Base-by-base conservation (phyloP, 1,139 yeast genomes). In the Blastobotrys ciferrii region DNA sequence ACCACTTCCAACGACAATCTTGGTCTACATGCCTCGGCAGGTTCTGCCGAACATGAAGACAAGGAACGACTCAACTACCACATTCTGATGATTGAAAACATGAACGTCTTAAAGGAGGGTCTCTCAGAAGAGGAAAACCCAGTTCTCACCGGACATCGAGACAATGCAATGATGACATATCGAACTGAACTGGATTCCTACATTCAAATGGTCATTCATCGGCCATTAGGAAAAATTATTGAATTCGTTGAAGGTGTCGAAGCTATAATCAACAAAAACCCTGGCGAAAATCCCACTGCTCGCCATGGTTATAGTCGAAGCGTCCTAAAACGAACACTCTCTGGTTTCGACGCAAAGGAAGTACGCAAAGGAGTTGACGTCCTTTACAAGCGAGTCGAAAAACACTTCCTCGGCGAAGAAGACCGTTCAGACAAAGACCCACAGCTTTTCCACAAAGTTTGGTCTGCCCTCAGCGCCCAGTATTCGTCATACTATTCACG, bases 201-300 rank as follows among this genome's bases (percentile, higher is more conserved):
- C 47, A 79, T 84, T 46, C 69, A 66, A 28, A 70, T 69, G 46
- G 72, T 82, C 7, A 70, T 84, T 56, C 75, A 75, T 56, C 76
- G 76, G 49, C 76, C 81, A 20, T 68, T 87, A 63, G 94, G 88
- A 4, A 84, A 81, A 61, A 66, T 86, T 49, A 70, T 77, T 32
- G 82, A 81, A 28, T 84, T 86, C 63, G 78, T 88, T 3, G 76
- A 76, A 42, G 87, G 82, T 41, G 80, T 84, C 44, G 84, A 82
- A 48, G 74, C 77, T 1, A 65, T 81, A 20, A 63, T 74, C 4
- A 72, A 74, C 38, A 68, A 66, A 47, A 66, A 67, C 39, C 65
- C 63, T 1, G 55, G 53, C 2, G 71, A 70, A n/a, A 72, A 75
- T 49, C 81, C 81, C 2, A 75, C 83, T 1, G 77, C 74, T 54